Conservation (phyloP, 2,329 filamentous ascomycete species). For the Nemania sp. region DNA sequence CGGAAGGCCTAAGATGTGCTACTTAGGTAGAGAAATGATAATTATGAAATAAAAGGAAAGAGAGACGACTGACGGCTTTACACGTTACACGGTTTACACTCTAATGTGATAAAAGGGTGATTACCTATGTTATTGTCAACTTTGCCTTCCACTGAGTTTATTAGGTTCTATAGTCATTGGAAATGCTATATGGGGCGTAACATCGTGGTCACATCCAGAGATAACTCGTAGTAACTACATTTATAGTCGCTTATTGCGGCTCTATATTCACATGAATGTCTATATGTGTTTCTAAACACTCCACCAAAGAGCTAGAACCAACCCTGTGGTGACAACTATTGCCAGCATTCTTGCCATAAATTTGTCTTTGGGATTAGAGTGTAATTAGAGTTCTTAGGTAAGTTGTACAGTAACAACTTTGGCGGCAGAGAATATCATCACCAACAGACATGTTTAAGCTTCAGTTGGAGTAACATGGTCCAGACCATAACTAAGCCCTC, state of each 20-base stretch:
- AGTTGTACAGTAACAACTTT: neutral
- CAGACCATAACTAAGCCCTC: neutral
- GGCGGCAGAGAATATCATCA: neutral
- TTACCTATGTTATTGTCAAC: neutral
- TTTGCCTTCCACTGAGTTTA: neutral
- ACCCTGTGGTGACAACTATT: neutral
- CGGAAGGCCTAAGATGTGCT: neutral
- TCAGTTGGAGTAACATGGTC: neutral
- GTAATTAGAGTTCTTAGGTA: neutral
- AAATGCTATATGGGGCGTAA: neutral
- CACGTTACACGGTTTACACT: neutral
- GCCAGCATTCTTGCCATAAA: neutral
- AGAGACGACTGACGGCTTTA: neutral
- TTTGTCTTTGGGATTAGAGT: neutral
- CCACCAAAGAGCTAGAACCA: neutral
- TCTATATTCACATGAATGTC: neutral
- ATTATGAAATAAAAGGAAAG: neutral
- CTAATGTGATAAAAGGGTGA: neutral
- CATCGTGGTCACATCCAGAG: neutral
- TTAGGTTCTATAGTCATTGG: neutral
- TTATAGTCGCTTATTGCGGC: neutral
- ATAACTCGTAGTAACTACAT: neutral
- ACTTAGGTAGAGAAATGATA: neutral
- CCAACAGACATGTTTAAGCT: neutral
- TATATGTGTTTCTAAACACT: neutral